phyloP scores from a whole-genome alignment of 2,329 filamentous ascomycete genomes.

The Pseudonectria foliicola region DNA sequence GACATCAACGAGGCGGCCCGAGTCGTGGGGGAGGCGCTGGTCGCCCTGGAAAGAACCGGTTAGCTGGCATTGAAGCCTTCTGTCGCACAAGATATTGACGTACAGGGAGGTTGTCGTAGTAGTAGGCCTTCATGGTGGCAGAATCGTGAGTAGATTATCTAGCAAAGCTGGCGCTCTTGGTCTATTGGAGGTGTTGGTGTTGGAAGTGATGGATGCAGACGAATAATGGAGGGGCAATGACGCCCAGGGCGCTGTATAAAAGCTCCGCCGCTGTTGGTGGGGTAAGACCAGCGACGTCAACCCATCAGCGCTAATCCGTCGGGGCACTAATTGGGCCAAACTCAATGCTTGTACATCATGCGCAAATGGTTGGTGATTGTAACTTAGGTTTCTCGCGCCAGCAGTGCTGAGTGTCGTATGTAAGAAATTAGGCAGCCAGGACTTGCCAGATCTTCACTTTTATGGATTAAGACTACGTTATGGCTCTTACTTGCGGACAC shows the following conservation, averaged over 20 bases:
- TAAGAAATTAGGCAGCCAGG: too few species aligned
- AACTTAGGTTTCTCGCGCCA: too few species aligned
- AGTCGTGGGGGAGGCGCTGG: conserved; percentile 86
- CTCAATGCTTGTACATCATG: too few species aligned
- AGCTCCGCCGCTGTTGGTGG: conserved; percentile 11
- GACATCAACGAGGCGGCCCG: conserved; percentile 59
- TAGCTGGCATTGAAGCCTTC: neutral
- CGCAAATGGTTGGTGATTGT: too few species aligned
- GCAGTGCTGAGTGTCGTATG: too few species aligned
- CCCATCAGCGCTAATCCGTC: conserved; percentile 13
- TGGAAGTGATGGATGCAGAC: neutral
- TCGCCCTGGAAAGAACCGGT: conserved; percentile 60
- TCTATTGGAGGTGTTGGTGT: neutral
- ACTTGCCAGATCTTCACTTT: too few species aligned
- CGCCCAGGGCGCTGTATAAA: conserved; percentile 1
- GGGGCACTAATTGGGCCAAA: conserved; percentile 1
- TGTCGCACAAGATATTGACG: conserved; percentile 17
- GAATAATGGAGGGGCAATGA: conserved; percentile 3
- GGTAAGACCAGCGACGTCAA: conserved; percentile 20
- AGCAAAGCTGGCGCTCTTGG: neutral
- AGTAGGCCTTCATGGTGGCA: conserved; percentile 48
- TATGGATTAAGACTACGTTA: too few species aligned
- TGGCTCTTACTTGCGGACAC: too few species aligned
- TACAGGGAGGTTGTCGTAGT: conserved; percentile 50
- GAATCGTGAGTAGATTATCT: neutral